Conservation (phyloP, 139 green algal species). For the Edaphochlamys debaryana region DNA sequence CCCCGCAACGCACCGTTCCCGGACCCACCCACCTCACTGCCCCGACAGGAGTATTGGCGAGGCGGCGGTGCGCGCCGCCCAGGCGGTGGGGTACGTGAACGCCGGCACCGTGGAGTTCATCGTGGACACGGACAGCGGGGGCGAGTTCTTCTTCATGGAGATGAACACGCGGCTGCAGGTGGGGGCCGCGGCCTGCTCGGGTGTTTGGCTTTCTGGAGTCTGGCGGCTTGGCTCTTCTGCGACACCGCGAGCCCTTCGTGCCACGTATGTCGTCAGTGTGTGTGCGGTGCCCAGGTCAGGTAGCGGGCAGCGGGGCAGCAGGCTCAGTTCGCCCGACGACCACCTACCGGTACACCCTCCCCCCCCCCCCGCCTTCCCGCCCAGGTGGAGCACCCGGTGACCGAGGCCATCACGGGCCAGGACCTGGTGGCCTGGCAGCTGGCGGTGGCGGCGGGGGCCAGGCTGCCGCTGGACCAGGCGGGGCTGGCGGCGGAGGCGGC, state of each 20-base stretch:
- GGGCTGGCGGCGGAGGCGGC: slow-evolving; percentile 31
- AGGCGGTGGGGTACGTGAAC: slow-evolving; percentile 87
- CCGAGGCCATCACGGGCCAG: slow-evolving; percentile 79
- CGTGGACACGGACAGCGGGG: slow-evolving; percentile 73
- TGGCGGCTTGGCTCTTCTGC: no score
- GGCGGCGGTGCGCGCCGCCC: slow-evolving; percentile 86
- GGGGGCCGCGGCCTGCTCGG: background rate
- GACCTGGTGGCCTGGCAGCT: slow-evolving; percentile 95
- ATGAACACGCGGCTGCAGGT: slow-evolving; percentile 98
- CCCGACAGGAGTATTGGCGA: slow-evolving; percentile 59
- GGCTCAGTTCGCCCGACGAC: no score
- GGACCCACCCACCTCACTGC: no score
- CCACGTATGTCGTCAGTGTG: no score
- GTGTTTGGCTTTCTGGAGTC: background rate
- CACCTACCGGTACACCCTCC: no score
- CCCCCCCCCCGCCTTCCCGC: background rate
- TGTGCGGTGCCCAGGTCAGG: no score
- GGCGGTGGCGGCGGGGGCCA: slow-evolving; percentile 75
- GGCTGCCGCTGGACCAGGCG: slow-evolving; percentile 58
- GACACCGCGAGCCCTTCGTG: background rate
- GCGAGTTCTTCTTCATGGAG: slow-evolving; percentile 95
- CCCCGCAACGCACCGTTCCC: no score
- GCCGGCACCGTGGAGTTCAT: slow-evolving; percentile 98
- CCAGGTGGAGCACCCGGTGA: slow-evolving; percentile 91
- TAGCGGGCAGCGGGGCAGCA: no score